These are phyloP conservation scores for Trichoderma atroviride DNA, from an alignment of 2,329 filamentous ascomycete species.

Conservation along the genomic window DNA sequence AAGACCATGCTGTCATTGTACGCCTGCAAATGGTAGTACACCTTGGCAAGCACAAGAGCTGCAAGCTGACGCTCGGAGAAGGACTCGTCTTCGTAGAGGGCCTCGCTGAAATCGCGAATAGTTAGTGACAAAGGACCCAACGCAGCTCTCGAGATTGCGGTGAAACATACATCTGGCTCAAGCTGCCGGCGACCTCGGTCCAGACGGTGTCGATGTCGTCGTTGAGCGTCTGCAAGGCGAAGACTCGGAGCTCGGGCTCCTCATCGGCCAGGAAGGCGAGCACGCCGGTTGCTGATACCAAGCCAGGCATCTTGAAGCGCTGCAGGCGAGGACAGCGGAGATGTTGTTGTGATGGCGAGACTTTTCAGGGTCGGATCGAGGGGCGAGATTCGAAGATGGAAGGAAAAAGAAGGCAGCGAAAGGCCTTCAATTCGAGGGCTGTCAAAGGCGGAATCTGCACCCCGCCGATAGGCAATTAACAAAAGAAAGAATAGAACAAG, in stretches of 20 bases:
- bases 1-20: slow-evolving; percentile 99
- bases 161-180: slow-evolving; percentile 80
- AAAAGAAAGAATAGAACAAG: slow-evolving; percentile 29
- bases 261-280: slow-evolving; percentile 95
- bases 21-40: slow-evolving; percentile 97
- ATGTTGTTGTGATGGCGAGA: not conserved
- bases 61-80: slow-evolving; percentile 94
- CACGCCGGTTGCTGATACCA: slow-evolving; percentile 91
- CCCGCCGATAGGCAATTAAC: not conserved
- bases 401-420: slow-evolving; percentile 12
- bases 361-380: slow-evolving; percentile 10
- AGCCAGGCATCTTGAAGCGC: slow-evolving; percentile 74
- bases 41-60: slow-evolving; percentile 92
- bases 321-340: not conserved
- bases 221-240: slow-evolving; percentile 92
- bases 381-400: slow-evolving; percentile 13
- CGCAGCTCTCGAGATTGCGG: not conserved
- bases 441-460: not conserved
- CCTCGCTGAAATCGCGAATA: slow-evolving; percentile 66
- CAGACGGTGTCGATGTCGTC: slow-evolving; percentile 96
- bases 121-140: not conserved
- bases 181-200: slow-evolving; percentile 91
- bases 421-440: not conserved
- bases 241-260: slow-evolving; percentile 90
- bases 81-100: slow-evolving; percentile 92